Percentiles rank a stretch among this genome's conserved stretches.
phyloP scores from a whole-genome alignment of 1,139 yeast genomes.

The Taphrina deformans region DNA sequence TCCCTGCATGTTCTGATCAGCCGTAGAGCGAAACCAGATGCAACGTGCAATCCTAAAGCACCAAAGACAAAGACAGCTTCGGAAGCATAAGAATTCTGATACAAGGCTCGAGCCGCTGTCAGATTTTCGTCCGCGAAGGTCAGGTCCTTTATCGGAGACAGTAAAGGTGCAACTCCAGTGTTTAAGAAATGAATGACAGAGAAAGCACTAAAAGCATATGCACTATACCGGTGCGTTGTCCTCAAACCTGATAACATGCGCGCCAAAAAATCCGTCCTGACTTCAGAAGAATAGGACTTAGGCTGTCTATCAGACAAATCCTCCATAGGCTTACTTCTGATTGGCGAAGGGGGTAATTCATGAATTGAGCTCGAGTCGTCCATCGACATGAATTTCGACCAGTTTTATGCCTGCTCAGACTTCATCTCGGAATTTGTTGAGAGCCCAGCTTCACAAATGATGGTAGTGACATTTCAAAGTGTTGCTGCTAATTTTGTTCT shows the following conservation, averaged over 20 bases:
- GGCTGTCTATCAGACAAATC: neutral
- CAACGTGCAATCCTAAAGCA: conserved; percentile 17
- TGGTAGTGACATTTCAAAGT: too few species aligned
- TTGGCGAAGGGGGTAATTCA: neutral
- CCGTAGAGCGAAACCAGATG: conserved; percentile 2
- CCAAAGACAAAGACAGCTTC: conserved; percentile 25
- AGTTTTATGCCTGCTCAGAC: too few species aligned
- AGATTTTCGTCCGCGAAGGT: conserved; percentile 29
- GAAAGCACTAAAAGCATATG: conserved; percentile 25
- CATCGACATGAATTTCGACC: neutral
- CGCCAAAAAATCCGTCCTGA: neutral
- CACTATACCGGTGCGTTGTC: conserved; percentile 27
- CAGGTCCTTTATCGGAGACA: conserved; percentile 5
- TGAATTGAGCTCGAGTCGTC: conserved; percentile 5
- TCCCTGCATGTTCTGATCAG: conserved; percentile 17
- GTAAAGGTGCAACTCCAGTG: conserved; percentile 30
- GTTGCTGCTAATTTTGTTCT: too few species aligned
- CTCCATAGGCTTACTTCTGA: neutral
- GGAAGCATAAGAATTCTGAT: conserved; percentile 19
- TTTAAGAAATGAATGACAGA: conserved; percentile 24
- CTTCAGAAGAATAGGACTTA: neutral
- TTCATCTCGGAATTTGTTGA: too few species aligned
- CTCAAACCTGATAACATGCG: conserved; percentile 4
- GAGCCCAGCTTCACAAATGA: too few species aligned
- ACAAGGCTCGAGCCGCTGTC: conserved; percentile 28